Conservation (phyloP, 176 grass and related monocot genomes). For the Triticum turgidum region DNA sequence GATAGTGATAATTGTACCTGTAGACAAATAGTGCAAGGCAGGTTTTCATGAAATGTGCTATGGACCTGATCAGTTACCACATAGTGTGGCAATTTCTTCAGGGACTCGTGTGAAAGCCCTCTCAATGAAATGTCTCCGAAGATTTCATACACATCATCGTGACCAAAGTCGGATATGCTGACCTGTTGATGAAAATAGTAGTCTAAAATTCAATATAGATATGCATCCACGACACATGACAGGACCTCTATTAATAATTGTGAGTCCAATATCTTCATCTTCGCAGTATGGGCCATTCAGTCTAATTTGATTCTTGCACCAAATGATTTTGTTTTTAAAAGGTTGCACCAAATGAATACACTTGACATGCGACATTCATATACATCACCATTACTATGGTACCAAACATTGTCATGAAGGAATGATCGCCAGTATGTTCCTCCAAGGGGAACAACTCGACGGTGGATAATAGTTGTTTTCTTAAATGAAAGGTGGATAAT, state of each 20-base stretch:
- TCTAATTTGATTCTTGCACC: neutral
- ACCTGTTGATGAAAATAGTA: conserved; percentile 27
- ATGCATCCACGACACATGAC: neutral
- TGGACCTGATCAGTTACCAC: conserved; percentile 50
- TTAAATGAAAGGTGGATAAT: no score
- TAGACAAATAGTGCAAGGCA: conserved; percentile 73
- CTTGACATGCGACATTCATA: neutral
- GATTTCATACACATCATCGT: conserved; percentile 67
- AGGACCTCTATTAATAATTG: neutral
- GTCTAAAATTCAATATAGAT: conserved; percentile 12
- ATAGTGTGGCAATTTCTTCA: conserved; percentile 64
- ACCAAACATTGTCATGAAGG: neutral
- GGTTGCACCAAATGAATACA: neutral
- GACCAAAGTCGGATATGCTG: conserved; percentile 46
- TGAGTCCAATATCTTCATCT: neutral
- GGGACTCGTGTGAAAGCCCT: conserved; percentile 55
- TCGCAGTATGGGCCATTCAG: neutral
- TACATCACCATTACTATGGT: neutral
- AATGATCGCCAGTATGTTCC: neutral
- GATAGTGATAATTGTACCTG: conserved; percentile 46
- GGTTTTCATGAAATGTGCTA: conserved; percentile 44
- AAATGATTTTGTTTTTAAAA: neutral
- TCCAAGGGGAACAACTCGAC: no score
- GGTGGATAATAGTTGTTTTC: neutral
- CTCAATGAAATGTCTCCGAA: conserved; percentile 63